These are phyloP conservation scores for Chaetomiaceae sp. DNA, from an alignment of 2,329 filamentous ascomycete species.

Conservation along the genomic window DNA sequence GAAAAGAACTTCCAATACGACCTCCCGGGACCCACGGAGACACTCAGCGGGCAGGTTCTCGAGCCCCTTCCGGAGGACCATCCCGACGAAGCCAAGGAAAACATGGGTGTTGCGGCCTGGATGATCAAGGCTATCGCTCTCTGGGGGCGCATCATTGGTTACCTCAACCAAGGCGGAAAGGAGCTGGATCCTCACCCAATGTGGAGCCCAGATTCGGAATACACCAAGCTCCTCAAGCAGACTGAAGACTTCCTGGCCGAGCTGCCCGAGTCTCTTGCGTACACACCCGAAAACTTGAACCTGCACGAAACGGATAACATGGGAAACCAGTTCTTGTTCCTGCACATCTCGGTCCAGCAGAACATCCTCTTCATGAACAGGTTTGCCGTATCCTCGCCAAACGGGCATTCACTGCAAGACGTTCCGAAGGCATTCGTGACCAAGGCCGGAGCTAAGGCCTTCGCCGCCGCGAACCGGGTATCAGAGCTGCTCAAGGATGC, in stretches of 20 bases:
- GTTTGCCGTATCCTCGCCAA: slow-evolving; percentile 71
- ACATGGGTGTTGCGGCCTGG: slow-evolving; percentile 93
- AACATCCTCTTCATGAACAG: slow-evolving; percentile 86
- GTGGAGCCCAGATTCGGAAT: slow-evolving; percentile 78
- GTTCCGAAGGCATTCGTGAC: slow-evolving; percentile 75
- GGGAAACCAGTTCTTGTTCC: slow-evolving; percentile 85
- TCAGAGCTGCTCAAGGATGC: slow-evolving; percentile 78
- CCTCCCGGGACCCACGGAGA: slow-evolving; percentile 82
- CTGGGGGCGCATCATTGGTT: slow-evolving; percentile 86
- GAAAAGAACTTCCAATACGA: slow-evolving; percentile 89
- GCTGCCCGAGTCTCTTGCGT: slow-evolving; percentile 68
- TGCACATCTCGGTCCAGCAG: slow-evolving; percentile 87
- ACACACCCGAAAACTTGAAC: slow-evolving; percentile 76
- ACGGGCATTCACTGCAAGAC: slow-evolving; percentile 60
- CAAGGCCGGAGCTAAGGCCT: slow-evolving; percentile 68
- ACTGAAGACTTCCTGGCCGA: slow-evolving; percentile 64
- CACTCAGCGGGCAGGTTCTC: slow-evolving; percentile 66
- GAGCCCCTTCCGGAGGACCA: slow-evolving; percentile 59
- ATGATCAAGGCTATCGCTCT: slow-evolving; percentile 79
- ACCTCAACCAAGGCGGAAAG: slow-evolving; percentile 85
- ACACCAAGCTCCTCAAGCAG: slow-evolving; percentile 64
- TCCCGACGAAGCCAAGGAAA: slow-evolving; percentile 64
- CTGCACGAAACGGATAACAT: slow-evolving; percentile 79
- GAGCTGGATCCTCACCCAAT: slow-evolving; percentile 71
- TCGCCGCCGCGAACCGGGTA: slow-evolving; percentile 80